phyloP scores from a whole-genome alignment of 129 eudicot genomes.

The Flaveria robusta region DNA sequence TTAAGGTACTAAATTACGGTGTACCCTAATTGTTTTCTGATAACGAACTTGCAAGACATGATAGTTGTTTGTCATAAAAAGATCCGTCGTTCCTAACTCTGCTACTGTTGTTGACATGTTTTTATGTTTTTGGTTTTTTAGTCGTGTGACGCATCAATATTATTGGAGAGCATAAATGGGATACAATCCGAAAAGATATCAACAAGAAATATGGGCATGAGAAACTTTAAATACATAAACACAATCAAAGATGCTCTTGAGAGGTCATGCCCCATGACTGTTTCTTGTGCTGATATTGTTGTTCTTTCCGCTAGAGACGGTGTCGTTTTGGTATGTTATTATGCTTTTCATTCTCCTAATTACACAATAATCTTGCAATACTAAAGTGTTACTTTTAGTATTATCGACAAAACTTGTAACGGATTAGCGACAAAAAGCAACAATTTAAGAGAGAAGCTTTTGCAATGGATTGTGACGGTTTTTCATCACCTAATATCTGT shows the following conservation, averaged over 20 bases:
- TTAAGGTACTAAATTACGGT: constrained; percentile 47
- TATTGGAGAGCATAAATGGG: constrained; percentile 56
- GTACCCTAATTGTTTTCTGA: not conserved
- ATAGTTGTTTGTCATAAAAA: not conserved
- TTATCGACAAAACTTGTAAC: too few relatives aligned
- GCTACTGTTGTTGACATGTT: not conserved
- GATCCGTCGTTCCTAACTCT: not conserved
- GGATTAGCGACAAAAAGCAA: not conserved
- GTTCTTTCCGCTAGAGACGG: constrained; percentile 94
- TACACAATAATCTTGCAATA: not conserved
- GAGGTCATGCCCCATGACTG: constrained; percentile 66
- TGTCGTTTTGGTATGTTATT: constrained; percentile 50
- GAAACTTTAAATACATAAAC: constrained; percentile 81
- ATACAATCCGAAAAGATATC: constrained; percentile 61
- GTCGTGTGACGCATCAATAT: constrained; percentile 93
- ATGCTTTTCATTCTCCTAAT: not conserved
- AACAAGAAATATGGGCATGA: constrained; percentile 68
- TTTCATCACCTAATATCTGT: too few relatives aligned
- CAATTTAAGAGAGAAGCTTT: not conserved
- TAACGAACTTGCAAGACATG: not conserved
- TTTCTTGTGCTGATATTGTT: constrained; percentile 84
- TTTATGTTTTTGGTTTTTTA: constrained; percentile 8
- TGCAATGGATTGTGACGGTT: not conserved
- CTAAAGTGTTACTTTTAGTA: too few relatives aligned
- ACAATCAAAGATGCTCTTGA: constrained; percentile 76